Evolutionary conservation across 2,329 filamentous ascomycete genomes (phyloP), one percentile per base, ranked within the genome.

Genomic region (Aspergillus sp.): DNA sequence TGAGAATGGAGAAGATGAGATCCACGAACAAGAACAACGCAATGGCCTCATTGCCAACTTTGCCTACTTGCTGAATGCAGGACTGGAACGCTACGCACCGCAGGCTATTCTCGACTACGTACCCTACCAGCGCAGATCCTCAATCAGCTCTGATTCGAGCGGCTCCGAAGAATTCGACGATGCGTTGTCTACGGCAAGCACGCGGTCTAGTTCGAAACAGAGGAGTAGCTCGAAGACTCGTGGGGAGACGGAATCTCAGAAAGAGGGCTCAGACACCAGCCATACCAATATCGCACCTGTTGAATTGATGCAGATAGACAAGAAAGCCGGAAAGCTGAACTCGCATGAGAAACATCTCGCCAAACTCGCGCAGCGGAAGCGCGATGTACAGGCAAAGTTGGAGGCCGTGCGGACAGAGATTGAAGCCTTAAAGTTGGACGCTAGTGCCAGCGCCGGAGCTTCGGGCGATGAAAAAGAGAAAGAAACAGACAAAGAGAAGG

Each of bases 31-130:
- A n/a, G 25, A 47, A 23, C n/a, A 49, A 25, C 62, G 64, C 19
- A 60, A 68, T 44, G 65, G 63, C 4, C 52, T 71, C 22, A 63
- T 71, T 41, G 62, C 65, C 20, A 70, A 62, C 43, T 60, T 71
- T 32, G 58, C 63, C 1, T 60, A 60, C 45, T 49, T 67, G 33
- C 57, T 73, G 32, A 65, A 64, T 17, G 60, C 67, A 66, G 57
- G 69, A 56, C 20, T 82, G 62, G 77, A 77, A 69, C 60, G 74
- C 63, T 58, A 72, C 62, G 63, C 80, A 66, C 68, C 78, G 63
- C 68, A 77, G 71, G 63, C 69, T 56, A 47, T 80, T 63, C 27
- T 75, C 57, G 52, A 75, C 67, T 70, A 74, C 63, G 60, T 83
- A 70, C 65, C 67, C 3, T 56, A 57, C 10, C 57, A 55, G 32